Conservation (phyloP, 352 stramenopile genomes). For the Pythium dissimile region DNA sequence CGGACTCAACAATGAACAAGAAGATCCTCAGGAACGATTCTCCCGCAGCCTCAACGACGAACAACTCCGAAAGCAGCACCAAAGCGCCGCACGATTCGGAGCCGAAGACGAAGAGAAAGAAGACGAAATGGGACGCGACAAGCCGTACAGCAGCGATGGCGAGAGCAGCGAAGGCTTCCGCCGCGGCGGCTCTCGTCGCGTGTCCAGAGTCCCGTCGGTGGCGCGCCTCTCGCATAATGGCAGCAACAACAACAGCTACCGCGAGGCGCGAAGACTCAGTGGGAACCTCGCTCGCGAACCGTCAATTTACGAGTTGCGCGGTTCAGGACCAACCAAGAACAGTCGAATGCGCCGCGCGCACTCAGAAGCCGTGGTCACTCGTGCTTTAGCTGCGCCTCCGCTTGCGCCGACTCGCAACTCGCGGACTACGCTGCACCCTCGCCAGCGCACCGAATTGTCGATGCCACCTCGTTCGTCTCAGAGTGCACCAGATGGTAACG, state of each 20-base stretch:
- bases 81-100: conserved; percentile 26
- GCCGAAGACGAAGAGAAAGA: conserved; percentile 74
- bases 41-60: conserved; percentile 26
- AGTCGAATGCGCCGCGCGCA: conserved; percentile 21
- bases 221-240: neutral
- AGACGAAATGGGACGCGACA: conserved; percentile 34
- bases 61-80: conserved; percentile 8
- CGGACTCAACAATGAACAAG: conserved; percentile 33
- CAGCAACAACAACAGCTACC: conserved; percentile 2
- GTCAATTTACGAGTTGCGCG: conserved; percentile 21
- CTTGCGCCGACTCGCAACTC: conserved; percentile 11
- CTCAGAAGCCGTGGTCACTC: conserved; percentile 9
- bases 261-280: conserved; percentile 1
- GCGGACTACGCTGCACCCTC: conserved; percentile 14
- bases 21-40: conserved; percentile 6
- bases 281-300: conserved; percentile 4
- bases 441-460: neutral
- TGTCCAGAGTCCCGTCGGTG: neutral
- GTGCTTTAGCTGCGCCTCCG: neutral
- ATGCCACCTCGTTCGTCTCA: conserved; percentile 1
- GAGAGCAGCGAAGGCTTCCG: conserved; percentile 16
- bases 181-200: neutral
- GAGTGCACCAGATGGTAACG: conserved; percentile 1
- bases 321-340: conserved; percentile 1
- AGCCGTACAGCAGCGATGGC: conserved; percentile 26